Base-by-base conservation (phyloP, 2,329 filamentous ascomycete species). In the Claviceps sp. region DNA sequence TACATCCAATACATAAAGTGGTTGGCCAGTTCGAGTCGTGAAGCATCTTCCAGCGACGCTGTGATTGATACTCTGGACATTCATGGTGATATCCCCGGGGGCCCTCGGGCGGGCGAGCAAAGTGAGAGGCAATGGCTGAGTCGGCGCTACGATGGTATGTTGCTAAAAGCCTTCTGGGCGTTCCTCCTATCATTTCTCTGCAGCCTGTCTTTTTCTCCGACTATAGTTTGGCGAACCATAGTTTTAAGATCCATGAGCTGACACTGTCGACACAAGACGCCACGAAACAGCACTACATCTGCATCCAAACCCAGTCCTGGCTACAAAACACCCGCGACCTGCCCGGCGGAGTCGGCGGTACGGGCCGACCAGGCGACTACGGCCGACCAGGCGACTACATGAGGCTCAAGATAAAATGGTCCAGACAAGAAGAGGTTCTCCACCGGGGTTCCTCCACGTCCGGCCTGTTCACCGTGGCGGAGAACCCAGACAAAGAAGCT, bases 401-500 rank as follows among this genome's bases (percentile, higher is more conserved):
- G 56, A 50, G 40, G 13, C 40, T 56, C 50, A 52, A 51, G 20
- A 51, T 60, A 36, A 40, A 51, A 41, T 60, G 58, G 58, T 34
- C 47, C 22, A 41, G 38, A 3, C 16, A 34, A 11, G 20, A 40
- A 4, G 18, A n/a, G 9, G 2, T 22, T 8, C 7, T 8, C 20
- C 20, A 16, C 5, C 26, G 14, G 5, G 47, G 47, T 11, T 4
- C 20, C 44, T 52, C 55, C 16, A 49, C 54, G 41, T 57, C 58
- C 3, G 54, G 56, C n/a, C 37, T 59, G 47, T 59, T 59, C 47
- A 58, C 55, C 46, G 53, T 59, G 20, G 51, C 49, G 7, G 48
- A 50, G n/a, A 45, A 18, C 26, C 26, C 13, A 6, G 48, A 44
- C 48, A 11, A n/a, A n/a, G 40, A n/a, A 4, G 7, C n/a, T 5